Conservation (phyloP, 2,329 filamentous ascomycete genomes). For the Aureobasidium sp. region DNA sequence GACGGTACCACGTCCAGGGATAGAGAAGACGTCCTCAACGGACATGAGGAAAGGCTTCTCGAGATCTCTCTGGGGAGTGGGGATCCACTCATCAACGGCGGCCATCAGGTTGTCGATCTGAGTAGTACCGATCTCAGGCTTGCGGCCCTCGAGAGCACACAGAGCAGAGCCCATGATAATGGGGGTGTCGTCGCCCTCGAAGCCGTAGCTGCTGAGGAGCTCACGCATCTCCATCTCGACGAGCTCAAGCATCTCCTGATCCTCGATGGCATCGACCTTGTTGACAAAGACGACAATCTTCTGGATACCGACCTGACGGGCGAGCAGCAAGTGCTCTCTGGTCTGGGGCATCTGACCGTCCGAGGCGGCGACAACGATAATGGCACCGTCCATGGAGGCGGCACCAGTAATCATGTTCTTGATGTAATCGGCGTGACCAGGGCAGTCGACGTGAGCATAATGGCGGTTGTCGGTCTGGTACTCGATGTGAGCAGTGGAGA, state of each 20-base stretch:
- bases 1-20: slow-evolving; percentile 99
- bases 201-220: slow-evolving; percentile 99
- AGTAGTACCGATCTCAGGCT: slow-evolving; percentile 99
- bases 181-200: slow-evolving; percentile 99
- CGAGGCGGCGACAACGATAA: slow-evolving; percentile 99
- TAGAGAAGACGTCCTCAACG: slow-evolving; percentile 99
- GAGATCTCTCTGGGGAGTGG: slow-evolving; percentile 88
- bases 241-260: slow-evolving; percentile 99
- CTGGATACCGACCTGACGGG: slow-evolving; percentile 99
- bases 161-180: too few species aligned
- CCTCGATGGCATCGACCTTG: slow-evolving; percentile 99
- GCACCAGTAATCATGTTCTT: slow-evolving; percentile 99
- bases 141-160: slow-evolving; percentile 99
- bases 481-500: slow-evolving; percentile 99
- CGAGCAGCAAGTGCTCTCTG: slow-evolving; percentile 99
- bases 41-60: slow-evolving; percentile 99
- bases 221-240: slow-evolving; percentile 99
- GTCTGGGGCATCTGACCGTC: slow-evolving; percentile 99
- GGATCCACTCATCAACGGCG: too few species aligned
- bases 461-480: slow-evolving; percentile 98
- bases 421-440: slow-evolving; percentile 99
- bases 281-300: slow-evolving; percentile 99
- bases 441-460: slow-evolving; percentile 98
- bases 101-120: slow-evolving; percentile 99
- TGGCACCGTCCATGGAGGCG: slow-evolving; percentile 99